Base-by-base conservation (phyloP, 2,329 filamentous ascomycete species). In the Ophiocordyceps camponoti-saundersi region DNA sequence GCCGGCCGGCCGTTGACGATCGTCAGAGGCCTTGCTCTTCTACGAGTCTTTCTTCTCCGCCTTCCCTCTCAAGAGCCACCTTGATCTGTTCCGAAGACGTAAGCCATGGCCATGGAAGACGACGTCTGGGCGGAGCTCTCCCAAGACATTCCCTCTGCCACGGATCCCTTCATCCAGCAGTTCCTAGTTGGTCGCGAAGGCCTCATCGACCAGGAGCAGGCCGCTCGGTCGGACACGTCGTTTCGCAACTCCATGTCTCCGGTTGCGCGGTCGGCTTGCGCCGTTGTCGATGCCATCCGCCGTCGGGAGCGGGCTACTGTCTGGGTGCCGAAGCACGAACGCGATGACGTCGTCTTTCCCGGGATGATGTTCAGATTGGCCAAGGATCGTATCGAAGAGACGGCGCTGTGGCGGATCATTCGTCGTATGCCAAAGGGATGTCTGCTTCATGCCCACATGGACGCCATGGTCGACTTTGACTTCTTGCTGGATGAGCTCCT, bases 281-380 rank as follows among this genome's bases (percentile, higher is more conserved):
- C 73, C 47, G 90, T 96, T 51, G 85, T 95, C 45, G 75, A 79
- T 7, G 75, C 78, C 50, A 92, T 95, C 57, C 80, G 88, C 42
- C 74, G 78, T 46, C 76, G 85, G 55, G 90, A 96, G 65, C 77
- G 80, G 56, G 68, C 72, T 46, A 80, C 77, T 3, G 68, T 90
- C 49, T 95, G 88, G 89, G 87, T 75, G 52, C 66, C 77, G 48
- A 67, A 64, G n/a, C 61, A 78, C 54, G 73, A 77, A 50, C 77
- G 79, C 53, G 36, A 40, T 8, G 36, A 20, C 8, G n/a, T 10
- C 36, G 68, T 90, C 45, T 86, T 84, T 59, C 87, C 87, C 0
- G 89, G 89, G 12, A 94, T 95, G 82, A 92, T 94, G 84, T 95
- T 95, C 64, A 80, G 77, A 34, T 72, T 90, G 34, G 87, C 87